phyloP scores from a whole-genome alignment of 805 yeast species.

The Candida vartiovaarae region DNA sequence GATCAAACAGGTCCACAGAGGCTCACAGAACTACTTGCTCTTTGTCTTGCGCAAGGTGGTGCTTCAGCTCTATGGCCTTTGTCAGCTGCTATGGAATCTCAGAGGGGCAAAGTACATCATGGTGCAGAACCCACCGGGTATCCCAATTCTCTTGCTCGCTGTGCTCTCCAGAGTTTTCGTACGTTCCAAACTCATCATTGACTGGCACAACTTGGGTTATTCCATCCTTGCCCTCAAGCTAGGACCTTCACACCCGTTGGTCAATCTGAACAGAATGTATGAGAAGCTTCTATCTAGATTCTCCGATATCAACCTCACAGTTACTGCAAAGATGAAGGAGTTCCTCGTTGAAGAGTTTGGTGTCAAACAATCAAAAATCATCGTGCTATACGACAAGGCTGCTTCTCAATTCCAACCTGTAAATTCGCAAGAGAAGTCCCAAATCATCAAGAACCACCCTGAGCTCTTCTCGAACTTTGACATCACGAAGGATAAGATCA shows the following conservation, averaged over 20 bases:
- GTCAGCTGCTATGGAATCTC: constrained; percentile 41
- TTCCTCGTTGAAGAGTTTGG: constrained; percentile 53
- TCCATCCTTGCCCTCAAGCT: constrained; percentile 69
- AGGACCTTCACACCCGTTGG: constrained; percentile 48
- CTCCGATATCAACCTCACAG: constrained; percentile 73
- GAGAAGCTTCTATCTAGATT: constrained; percentile 56
- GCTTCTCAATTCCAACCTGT: constrained; percentile 55
- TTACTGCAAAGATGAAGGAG: constrained; percentile 64
- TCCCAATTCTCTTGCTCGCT: constrained; percentile 69
- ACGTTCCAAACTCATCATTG: constrained; percentile 64
- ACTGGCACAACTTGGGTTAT: constrained; percentile 95
- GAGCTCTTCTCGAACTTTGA: constrained; percentile 30
- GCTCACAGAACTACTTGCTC: constrained; percentile 42
- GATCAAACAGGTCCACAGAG: constrained; percentile 33
- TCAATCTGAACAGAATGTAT: constrained; percentile 49
- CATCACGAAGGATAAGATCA: constrained; percentile 42
- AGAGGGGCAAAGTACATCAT: constrained; percentile 62
- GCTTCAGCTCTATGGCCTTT: constrained; percentile 43
- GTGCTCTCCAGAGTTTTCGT: constrained; percentile 47
- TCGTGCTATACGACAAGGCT: constrained; percentile 84
- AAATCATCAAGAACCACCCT: constrained; percentile 30
- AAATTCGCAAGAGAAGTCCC: constrained; percentile 17
- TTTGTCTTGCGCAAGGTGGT: constrained; percentile 56
- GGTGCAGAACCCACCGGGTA: constrained; percentile 88
- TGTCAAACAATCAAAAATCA: constrained; percentile 38